Percentiles rank a stretch among this genome's conserved stretches.
Conservation (phyloP, 1,284 basidiomycete species). For the Mycosarcoma maydis region DNA sequence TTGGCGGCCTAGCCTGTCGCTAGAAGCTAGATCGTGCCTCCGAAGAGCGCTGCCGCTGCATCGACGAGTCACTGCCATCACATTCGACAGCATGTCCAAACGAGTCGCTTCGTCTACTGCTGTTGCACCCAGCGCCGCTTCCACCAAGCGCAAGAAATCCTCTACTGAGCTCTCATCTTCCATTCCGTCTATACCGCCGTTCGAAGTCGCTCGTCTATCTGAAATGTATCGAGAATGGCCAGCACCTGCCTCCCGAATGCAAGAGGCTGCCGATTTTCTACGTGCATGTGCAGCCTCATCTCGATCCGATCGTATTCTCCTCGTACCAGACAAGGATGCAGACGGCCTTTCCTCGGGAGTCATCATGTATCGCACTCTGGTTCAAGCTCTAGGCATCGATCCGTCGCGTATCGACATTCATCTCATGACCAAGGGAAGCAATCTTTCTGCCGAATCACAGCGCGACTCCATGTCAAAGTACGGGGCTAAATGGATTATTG, state of each 20-base stretch:
- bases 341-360: conserved; percentile 51
- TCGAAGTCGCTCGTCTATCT: conserved; percentile 27
- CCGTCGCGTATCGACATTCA: conserved; percentile 38
- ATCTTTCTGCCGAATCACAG: conserved; percentile 28
- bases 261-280: conserved; percentile 34
- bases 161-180: background rate
- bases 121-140: background rate
- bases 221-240: conserved; percentile 38
- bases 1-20: background rate
- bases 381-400: conserved; percentile 25
- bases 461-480: conserved; percentile 29
- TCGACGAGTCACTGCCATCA: background rate
- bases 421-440: conserved; percentile 49
- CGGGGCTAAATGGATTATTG: conserved; percentile 44
- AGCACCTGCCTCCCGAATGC: conserved; percentile 11
- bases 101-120: conserved; percentile 2
- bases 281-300: conserved; percentile 15
- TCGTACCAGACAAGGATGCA: conserved; percentile 57
- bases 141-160: conserved; percentile 4
- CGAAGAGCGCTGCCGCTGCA: background rate
- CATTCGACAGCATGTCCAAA: conserved; percentile 15
- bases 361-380: conserved; percentile 52
- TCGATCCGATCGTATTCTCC: conserved; percentile 21
- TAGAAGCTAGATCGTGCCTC: background rate
- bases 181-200: background rate